Evolutionary conservation across 1,139 yeast species (phyloP).

Genomic region (Geotrichum reessii): DNA sequence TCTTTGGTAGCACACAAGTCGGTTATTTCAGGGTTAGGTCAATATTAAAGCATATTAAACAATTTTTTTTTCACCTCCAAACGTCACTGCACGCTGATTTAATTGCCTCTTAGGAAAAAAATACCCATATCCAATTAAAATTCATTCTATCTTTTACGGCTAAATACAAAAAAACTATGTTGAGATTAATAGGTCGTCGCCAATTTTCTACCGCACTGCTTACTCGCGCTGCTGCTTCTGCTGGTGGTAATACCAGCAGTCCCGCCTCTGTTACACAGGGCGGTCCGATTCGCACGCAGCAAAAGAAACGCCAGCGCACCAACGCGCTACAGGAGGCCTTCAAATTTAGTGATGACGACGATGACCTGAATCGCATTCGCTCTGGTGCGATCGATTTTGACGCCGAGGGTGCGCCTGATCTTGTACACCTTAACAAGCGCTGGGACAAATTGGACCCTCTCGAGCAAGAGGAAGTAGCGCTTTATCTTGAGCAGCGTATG

Average conservation of each 20-base stretch:
- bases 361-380: slow-evolving; percentile 32
- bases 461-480: slow-evolving; percentile 41
- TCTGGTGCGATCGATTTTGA: slow-evolving; percentile 16
- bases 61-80: neutral
- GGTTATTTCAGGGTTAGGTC: neutral
- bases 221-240: neutral
- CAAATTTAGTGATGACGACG: slow-evolving; percentile 30
- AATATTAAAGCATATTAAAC: neutral
- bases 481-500: slow-evolving; percentile 42
- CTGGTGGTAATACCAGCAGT: neutral
- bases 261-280: neutral
- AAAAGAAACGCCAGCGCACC: slow-evolving; percentile 23
- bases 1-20: too few relatives aligned
- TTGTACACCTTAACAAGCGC: slow-evolving; percentile 29
- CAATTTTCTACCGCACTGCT: neutral
- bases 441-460: slow-evolving; percentile 40
- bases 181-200: neutral
- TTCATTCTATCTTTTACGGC: too few relatives aligned
- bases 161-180: neutral
- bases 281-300: slow-evolving; percentile 14
- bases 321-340: slow-evolving; percentile 34
- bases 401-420: slow-evolving; percentile 33
- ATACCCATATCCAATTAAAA: neutral
- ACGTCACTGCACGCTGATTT: neutral
- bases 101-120: neutral